A percentile compares a stretch with the other conserved stretches of the same genome.
phyloP scores from a whole-genome alignment of 371 early-diverging fungal species.

The Entomophthora muscae region DNA sequence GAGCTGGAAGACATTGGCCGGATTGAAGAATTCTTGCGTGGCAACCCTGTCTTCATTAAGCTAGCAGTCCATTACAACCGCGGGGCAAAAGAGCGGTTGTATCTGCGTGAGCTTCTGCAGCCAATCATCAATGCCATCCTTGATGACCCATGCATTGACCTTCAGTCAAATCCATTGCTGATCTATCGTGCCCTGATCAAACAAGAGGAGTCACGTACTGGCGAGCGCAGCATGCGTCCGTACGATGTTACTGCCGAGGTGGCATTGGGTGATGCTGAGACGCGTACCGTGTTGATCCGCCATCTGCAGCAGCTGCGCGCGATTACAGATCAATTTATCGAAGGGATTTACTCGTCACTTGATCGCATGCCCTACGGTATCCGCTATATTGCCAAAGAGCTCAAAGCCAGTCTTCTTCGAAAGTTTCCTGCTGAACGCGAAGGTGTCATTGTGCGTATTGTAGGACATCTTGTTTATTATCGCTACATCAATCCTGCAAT shows the following conservation, averaged over 20 bases:
- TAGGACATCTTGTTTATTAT: conserved; percentile 91
- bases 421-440: conserved; percentile 72
- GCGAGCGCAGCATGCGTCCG: conserved; percentile 53
- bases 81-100: conserved; percentile 88
- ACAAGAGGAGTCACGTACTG: conserved; percentile 79
- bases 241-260: conserved; percentile 67
- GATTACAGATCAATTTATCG: conserved; percentile 64
- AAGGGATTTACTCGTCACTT: conserved; percentile 57
- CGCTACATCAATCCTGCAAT: conserved; percentile 95
- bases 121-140: conserved; percentile 65
- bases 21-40: conserved; percentile 80
- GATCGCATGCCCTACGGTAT: conserved; percentile 88
- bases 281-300: conserved; percentile 52
- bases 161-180: conserved; percentile 80
- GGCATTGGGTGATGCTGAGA: conserved; percentile 74
- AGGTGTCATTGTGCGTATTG: conserved; percentile 57
- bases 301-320: conserved; percentile 59
- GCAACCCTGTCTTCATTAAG: conserved; percentile 89
- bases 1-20: conserved; percentile 62
- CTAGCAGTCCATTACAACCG: conserved; percentile 81
- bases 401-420: conserved; percentile 47
- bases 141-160: conserved; percentile 52
- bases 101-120: conserved; percentile 64
- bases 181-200: conserved; percentile 77
- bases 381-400: conserved; percentile 82